Evolutionary conservation across 192 early-diverging fungal species (phyloP), one percentile per base, ranked within the genome.

Genomic region (Paraglomus occultum): DNA sequence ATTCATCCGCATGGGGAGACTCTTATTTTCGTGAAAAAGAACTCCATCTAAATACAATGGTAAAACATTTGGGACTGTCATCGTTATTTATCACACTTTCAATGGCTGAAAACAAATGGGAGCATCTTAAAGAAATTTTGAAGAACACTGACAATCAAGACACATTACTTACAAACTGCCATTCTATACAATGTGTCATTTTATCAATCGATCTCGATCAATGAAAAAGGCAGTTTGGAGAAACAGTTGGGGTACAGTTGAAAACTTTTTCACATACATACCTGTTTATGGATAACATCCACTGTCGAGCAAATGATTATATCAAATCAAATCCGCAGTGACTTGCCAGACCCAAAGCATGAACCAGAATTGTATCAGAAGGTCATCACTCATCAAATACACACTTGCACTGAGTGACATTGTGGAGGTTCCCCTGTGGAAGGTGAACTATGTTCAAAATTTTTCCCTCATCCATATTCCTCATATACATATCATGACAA

Each of bases 1-100:
- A 49, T 64, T 64, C 40, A 64, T 64, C 11, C 2, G 44, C 15
- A 64, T 18, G 6, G 46, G n/a, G 62, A 10, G 46, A 64, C 40
- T 49, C 62, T 10, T 64, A 64, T 47, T 64, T 49, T 64, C 5
- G 23, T 22, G n/a, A 64, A 23, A 64, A 64, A 22, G 3, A 14
- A 5, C 5, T 64, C 0, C 22, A 64, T 47, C 5, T 49, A 62
- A 47, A 64, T 11, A 14, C 47, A 7, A 64, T 64, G 20, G 14
- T 64, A 0, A 8, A 10, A 31, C 5, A 23, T 6, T 47, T 49
- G 5, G 23, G 7, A 5, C 22, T 64, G 5, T 18, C 46, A 14
- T 23, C 8, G 0, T 14, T 64, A 23, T 64, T 64, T 49, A 64
- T 64, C 17, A 64, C 46, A 14, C 48, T 64, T 10, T 49, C 62